These are phyloP conservation scores for Phytomonas sp. DNA, from an alignment of 208 protist species.

Conservation along the genomic window DNA sequence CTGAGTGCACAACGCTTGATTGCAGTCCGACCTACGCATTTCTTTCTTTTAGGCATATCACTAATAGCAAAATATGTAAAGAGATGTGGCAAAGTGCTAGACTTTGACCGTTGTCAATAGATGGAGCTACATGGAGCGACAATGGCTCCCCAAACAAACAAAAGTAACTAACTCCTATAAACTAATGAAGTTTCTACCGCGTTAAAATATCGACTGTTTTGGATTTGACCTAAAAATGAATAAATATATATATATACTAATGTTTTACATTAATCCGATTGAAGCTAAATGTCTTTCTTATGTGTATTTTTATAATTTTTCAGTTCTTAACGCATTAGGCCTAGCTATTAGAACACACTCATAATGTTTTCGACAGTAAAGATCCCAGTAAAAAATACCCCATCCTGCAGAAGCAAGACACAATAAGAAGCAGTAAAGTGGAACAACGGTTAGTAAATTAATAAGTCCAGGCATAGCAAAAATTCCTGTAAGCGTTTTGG, in stretches of 20 bases:
- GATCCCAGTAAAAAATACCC: conserved; percentile 84
- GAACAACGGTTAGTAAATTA: conserved; percentile 70
- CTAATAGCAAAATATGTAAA: not conserved
- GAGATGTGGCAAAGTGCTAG: not conserved
- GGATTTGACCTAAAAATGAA: conserved; percentile 8
- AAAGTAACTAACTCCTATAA: conserved; percentile 1
- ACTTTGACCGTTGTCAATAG: not conserved
- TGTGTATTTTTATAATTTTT: conserved; percentile 7
- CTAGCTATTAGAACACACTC: conserved; percentile 74
- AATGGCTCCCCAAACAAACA: not conserved
- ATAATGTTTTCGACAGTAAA: conserved; percentile 74
- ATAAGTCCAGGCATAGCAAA: conserved; percentile 68
- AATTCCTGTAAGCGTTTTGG: conserved; percentile 33
- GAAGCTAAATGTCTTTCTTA: not conserved
- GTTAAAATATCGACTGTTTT: not conserved
- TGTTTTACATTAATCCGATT: not conserved
- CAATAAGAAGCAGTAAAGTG: conserved; percentile 54
- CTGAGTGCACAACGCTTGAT: not conserved
- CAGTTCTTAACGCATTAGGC: conserved; percentile 28
- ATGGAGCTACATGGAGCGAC: not conserved
- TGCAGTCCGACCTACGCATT: not conserved
- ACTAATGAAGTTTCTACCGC: not conserved
- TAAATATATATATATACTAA: conserved; percentile 9
- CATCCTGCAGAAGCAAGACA: conserved; percentile 49
- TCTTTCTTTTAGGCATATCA: not conserved